Conservation (phyloP, 805 yeast species). For the Candida parachauliodes region DNA sequence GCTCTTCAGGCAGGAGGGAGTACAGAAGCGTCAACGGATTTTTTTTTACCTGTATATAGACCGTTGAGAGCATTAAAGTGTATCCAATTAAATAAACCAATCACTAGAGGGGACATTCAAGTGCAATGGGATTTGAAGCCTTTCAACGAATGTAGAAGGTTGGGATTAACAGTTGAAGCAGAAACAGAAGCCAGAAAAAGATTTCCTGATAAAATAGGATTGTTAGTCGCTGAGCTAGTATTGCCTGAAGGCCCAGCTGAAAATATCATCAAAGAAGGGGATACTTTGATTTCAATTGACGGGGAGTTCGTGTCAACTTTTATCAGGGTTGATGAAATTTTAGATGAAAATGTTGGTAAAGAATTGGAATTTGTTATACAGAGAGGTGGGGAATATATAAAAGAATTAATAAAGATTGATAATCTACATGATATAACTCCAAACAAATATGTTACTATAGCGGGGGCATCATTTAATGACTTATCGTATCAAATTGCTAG, state of each 20-base stretch:
- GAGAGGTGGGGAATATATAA: slow-evolving; percentile 66
- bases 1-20: slow-evolving; percentile 95
- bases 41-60: slow-evolving; percentile 81
- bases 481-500: slow-evolving; percentile 88
- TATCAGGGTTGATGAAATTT: slow-evolving; percentile 74
- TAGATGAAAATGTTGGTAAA: slow-evolving; percentile 68
- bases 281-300: slow-evolving; percentile 71
- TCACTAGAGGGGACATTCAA: slow-evolving; percentile 89
- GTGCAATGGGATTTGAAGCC: slow-evolving; percentile 86
- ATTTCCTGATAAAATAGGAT: slow-evolving; percentile 74
- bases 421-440: slow-evolving; percentile 84
- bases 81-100: slow-evolving; percentile 52
- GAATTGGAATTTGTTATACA: slow-evolving; percentile 56
- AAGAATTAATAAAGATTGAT: slow-evolving; percentile 54
- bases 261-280: slow-evolving; percentile 75
- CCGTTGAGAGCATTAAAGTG: slow-evolving; percentile 79
- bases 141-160: slow-evolving; percentile 83
- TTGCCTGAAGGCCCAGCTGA: slow-evolving; percentile 86
- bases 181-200: slow-evolving; percentile 64
- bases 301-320: slow-evolving; percentile 64
- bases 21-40: slow-evolving; percentile 88
- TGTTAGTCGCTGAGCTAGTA: slow-evolving; percentile 77
- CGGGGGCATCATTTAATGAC: slow-evolving; percentile 84
- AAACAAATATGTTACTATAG: slow-evolving; percentile 70
- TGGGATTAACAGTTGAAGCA: slow-evolving; percentile 74